Evolutionary conservation across 495 filamentous ascomycete genomes (phyloP).

Genomic region (Xylaria nigripes): DNA sequence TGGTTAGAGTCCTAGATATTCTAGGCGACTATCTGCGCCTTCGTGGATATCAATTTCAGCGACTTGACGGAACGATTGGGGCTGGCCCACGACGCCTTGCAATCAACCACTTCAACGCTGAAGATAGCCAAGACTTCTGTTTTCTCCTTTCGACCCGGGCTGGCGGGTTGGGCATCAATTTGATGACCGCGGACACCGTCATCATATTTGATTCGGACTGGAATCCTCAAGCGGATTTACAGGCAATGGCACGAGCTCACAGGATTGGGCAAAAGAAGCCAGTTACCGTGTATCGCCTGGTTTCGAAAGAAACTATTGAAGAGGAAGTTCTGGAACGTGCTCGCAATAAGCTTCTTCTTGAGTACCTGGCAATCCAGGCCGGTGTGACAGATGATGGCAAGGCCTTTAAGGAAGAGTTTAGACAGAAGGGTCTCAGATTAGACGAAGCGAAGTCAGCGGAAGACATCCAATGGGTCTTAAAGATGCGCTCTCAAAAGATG

Average conservation of each 20-base stretch:
- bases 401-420: constrained; percentile 54
- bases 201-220: constrained; percentile 98
- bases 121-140: constrained; percentile 88
- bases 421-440: constrained; percentile 45
- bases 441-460: constrained; percentile 78
- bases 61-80: constrained; percentile 90
- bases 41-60: constrained; percentile 84
- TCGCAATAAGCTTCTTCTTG: constrained; percentile 95
- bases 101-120: constrained; percentile 96
- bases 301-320: constrained; percentile 96
- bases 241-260: constrained; percentile 97
- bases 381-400: constrained; percentile 91
- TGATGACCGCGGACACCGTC: constrained; percentile 98
- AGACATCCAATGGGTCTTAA: constrained; percentile 87
- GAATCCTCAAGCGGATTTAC: constrained; percentile 97
- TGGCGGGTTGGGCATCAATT: constrained; percentile 92
- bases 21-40: constrained; percentile 85
- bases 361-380: constrained; percentile 93
- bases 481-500: constrained; percentile 90
- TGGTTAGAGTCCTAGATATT: constrained; percentile 98
- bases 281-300: constrained; percentile 89
- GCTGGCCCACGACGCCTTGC: constrained; percentile 76
- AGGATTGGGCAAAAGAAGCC: constrained; percentile 94
- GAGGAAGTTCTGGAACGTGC: constrained; percentile 95
- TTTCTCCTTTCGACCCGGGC: constrained; percentile 93